These are phyloP conservation scores for Termitomyces sp. DNA, from an alignment of 768 basidiomycete genomes.

Conservation along the genomic window DNA sequence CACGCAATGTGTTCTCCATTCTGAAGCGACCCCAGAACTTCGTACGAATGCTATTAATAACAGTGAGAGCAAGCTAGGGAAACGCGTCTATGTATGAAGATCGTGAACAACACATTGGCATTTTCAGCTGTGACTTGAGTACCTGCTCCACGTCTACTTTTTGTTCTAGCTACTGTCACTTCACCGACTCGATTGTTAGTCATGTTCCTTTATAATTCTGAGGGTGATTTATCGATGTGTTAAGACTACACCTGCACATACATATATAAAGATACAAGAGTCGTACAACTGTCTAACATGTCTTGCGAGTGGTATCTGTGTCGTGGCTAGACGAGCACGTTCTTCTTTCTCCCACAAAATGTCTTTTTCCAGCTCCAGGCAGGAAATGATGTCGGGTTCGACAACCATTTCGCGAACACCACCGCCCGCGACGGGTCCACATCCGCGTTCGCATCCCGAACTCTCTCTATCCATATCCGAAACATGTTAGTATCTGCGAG, in stretches of 20 bases:
- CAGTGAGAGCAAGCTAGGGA: no score
- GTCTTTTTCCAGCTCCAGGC: constrained; percentile 34
- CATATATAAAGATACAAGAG: neutral
- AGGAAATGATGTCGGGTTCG: constrained; percentile 32
- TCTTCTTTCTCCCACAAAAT: constrained; percentile 10
- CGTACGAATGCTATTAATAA: no score
- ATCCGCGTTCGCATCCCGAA: constrained; percentile 23
- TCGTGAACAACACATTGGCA: no score
- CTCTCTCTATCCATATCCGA: constrained; percentile 28
- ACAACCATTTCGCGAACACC: constrained; percentile 32
- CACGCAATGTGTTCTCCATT: no score
- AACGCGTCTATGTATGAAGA: no score
- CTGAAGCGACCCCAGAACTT: no score
- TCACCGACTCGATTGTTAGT: neutral
- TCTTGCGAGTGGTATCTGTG: neutral
- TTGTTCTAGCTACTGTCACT: neutral
- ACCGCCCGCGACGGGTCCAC: constrained; percentile 19
- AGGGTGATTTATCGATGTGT: no score
- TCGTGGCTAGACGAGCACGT: neutral
- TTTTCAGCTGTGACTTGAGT: no score
- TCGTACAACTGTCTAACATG: neutral
- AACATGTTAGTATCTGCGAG: constrained; percentile 34
- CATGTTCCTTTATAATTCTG: neutral
- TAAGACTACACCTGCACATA: neutral
- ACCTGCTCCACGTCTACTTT: no score